phyloP scores from a whole-genome alignment of 2,329 filamentous ascomycete species.

The Albifimbria verrucaria region DNA sequence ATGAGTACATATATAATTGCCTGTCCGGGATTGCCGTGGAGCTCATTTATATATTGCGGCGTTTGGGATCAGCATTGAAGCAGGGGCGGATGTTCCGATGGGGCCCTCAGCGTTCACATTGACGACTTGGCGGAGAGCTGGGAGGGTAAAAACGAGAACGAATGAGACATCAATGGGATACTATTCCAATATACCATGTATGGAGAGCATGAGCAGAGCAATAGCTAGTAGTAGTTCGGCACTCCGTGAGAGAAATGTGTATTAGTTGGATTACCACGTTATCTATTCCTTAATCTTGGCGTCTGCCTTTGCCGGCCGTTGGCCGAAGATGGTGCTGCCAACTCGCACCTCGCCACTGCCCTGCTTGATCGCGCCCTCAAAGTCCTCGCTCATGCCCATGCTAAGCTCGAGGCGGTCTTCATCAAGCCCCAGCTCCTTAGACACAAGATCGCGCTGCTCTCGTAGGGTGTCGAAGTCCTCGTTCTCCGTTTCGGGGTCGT shows the following conservation, averaged over 20 bases:
- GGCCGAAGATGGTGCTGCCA: slow-evolving; percentile 91
- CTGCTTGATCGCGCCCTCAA: slow-evolving; percentile 78
- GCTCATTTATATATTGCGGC: neutral
- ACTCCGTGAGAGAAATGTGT: neutral
- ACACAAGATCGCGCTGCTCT: slow-evolving; percentile 69
- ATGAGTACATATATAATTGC: slow-evolving; percentile 9
- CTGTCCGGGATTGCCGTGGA: neutral
- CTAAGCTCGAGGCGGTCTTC: slow-evolving; percentile 74
- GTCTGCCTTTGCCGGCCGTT: slow-evolving; percentile 74
- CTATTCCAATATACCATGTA: neutral
- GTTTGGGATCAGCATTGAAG: neutral
- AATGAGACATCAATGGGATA: neutral
- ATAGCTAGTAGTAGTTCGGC: neutral
- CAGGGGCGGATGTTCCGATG: neutral
- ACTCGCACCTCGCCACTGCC: slow-evolving; percentile 89
- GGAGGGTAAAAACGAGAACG: neutral
- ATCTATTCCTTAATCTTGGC: slow-evolving; percentile 60
- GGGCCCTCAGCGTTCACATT: neutral
- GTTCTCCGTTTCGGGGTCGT: slow-evolving; percentile 78
- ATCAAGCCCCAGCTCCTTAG: slow-evolving; percentile 41
- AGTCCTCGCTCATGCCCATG: slow-evolving; percentile 99
- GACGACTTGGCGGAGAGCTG: too few relatives aligned
- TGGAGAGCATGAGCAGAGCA: neutral
- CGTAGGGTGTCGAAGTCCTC: slow-evolving; percentile 77
- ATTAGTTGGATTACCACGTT: neutral